phyloP scores from a whole-genome alignment of 1,139 yeast species.

The Blastobotrys aristatus region DNA sequence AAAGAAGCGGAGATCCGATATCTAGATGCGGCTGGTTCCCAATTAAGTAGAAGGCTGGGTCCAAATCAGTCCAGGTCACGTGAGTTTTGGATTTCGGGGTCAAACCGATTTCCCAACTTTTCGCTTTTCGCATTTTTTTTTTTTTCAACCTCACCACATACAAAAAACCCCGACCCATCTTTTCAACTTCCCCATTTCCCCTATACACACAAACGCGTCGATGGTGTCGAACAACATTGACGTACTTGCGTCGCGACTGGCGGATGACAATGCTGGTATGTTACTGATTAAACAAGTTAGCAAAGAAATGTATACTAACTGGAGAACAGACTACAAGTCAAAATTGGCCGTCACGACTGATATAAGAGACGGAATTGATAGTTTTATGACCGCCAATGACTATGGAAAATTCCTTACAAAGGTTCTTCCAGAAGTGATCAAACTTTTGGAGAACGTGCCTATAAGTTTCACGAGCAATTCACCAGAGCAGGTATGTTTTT shows the following conservation, averaged over 20 bases:
- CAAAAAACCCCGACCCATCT: neutral
- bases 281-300: slow-evolving; percentile 6
- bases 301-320: neutral
- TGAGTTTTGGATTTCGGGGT: slow-evolving; percentile 8
- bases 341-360: slow-evolving; percentile 71
- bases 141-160: slow-evolving; percentile 3
- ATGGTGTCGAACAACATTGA: slow-evolving; percentile 37
- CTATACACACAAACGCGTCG: slow-evolving; percentile 1
- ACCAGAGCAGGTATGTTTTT: slow-evolving; percentile 29
- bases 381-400: slow-evolving; percentile 73
- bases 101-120: slow-evolving; percentile 12
- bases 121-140: neutral
- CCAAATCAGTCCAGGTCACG: slow-evolving; percentile 9
- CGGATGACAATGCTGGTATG: slow-evolving; percentile 39
- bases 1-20: no score
- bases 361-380: slow-evolving; percentile 77
- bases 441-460: slow-evolving; percentile 60
- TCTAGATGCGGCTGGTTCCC: no score
- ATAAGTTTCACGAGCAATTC: slow-evolving; percentile 48
- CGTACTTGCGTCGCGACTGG: slow-evolving; percentile 54
- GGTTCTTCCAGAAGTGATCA: slow-evolving; percentile 32
- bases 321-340: slow-evolving; percentile 48
- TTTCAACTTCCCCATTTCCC: neutral
- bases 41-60: neutral
- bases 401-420: slow-evolving; percentile 45